These are phyloP conservation scores for Chalara sp. DNA, from an alignment of 2,329 filamentous ascomycete species.

Conservation along the genomic window DNA sequence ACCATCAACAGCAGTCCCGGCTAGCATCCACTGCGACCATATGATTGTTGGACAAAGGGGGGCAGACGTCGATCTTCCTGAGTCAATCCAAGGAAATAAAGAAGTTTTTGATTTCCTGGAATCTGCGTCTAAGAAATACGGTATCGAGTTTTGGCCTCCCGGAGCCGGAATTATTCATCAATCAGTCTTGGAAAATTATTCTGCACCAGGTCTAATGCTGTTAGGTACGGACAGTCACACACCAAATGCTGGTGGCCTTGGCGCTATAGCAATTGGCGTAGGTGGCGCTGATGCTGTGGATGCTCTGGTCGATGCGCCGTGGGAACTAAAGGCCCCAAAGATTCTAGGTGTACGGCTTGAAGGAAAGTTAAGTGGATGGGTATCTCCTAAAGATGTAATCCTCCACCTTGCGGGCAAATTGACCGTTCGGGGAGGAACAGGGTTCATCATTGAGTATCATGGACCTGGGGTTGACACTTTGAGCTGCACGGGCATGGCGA, in stretches of 20 bases:
- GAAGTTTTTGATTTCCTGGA: slow-evolving; percentile 98
- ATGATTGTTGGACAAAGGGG: slow-evolving; percentile 95
- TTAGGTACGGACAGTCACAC: slow-evolving; percentile 96
- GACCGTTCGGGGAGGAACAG: slow-evolving; percentile 89
- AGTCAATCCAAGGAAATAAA: slow-evolving; percentile 84
- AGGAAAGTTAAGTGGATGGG: slow-evolving; percentile 83
- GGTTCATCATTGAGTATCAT: slow-evolving; percentile 90
- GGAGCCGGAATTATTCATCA: slow-evolving; percentile 96
- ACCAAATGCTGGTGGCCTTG: slow-evolving; percentile 91
- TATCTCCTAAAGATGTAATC: slow-evolving; percentile 93
- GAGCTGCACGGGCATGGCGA: slow-evolving; percentile 90
- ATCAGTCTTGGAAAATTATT: slow-evolving; percentile 96
- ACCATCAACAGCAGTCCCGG: slow-evolving; percentile 82
- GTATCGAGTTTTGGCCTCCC: slow-evolving; percentile 93
- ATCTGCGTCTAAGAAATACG: slow-evolving; percentile 83
- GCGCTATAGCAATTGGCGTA: slow-evolving; percentile 91
- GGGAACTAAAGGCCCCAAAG: slow-evolving; percentile 94
- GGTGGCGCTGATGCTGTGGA: slow-evolving; percentile 97
- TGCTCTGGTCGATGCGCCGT: slow-evolving; percentile 89
- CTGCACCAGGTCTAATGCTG: slow-evolving; percentile 97
- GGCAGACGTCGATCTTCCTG: slow-evolving; percentile 75
- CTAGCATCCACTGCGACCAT: slow-evolving; percentile 98
- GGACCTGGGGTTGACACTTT: slow-evolving; percentile 84
- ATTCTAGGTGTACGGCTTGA: slow-evolving; percentile 79
- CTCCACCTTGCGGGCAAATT: slow-evolving; percentile 80